phyloP scores from a whole-genome alignment of 257 asterid genomes.

The Ocimum tenuiflorum region DNA sequence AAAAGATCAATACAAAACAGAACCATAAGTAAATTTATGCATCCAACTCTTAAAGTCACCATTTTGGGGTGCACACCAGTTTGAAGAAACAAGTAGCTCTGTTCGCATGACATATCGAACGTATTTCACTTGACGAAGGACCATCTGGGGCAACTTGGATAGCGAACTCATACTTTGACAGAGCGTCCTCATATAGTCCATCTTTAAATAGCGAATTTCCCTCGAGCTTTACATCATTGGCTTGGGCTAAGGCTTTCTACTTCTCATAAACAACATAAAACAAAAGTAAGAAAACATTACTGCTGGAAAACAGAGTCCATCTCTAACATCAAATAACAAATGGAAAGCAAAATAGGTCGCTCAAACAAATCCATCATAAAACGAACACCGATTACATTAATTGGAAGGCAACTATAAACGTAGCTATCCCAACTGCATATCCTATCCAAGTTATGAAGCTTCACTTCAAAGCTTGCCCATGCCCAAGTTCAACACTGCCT shows the following conservation, averaged over 20 bases:
- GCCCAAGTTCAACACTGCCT: no score
- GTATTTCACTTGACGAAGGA: constrained; percentile 52
- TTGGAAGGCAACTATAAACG: neutral
- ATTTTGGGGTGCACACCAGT: constrained; percentile 41
- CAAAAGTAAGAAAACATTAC: neutral
- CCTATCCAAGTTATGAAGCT: neutral
- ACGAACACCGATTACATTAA: neutral
- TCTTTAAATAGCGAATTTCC: constrained; percentile 69
- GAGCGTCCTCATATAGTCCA: constrained; percentile 66
- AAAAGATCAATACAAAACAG: neutral
- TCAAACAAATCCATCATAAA: neutral
- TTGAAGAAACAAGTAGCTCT: constrained; percentile 85
- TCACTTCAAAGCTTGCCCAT: no score
- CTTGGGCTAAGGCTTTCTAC: constrained; percentile 56
- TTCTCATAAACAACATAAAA: constrained; percentile 19
- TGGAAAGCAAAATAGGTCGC: neutral
- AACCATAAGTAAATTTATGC: neutral
- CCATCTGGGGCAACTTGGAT: constrained; percentile 56
- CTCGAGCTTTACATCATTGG: constrained; percentile 64
- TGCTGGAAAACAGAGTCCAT: neutral
- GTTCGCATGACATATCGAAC: constrained; percentile 73
- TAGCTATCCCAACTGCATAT: neutral
- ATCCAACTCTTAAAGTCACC: neutral
- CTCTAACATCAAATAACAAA: neutral
- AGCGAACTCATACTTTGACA: constrained; percentile 68